Conservation (phyloP, 2,329 filamentous ascomycete species). For the Colletotrichum theobromicola region DNA sequence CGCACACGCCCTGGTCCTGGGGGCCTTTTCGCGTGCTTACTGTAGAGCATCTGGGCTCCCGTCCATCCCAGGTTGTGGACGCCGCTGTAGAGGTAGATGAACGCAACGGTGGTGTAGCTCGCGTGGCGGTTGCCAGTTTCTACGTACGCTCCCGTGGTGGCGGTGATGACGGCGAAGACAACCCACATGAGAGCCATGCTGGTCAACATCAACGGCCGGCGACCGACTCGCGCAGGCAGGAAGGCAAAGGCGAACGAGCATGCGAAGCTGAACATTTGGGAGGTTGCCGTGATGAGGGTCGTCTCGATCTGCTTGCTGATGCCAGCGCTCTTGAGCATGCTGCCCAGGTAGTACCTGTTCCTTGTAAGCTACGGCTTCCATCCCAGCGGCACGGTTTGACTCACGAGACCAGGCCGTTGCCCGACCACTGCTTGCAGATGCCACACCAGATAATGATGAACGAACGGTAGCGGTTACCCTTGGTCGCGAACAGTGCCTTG, state of each 20-base stretch:
- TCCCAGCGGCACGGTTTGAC: background rate
- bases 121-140: constrained; percentile 11
- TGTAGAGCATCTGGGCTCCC: constrained; percentile 18
- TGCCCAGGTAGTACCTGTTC: background rate
- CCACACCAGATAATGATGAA: constrained; percentile 47
- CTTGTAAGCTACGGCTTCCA: background rate
- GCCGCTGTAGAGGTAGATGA: constrained; percentile 19
- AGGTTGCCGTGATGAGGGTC: constrained; percentile 19
- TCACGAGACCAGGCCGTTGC: constrained; percentile 8
- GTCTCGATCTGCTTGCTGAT: constrained; percentile 11
- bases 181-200: constrained; percentile 20
- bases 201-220: constrained; percentile 18
- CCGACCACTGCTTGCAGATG: constrained; percentile 45
- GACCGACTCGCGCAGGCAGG: constrained; percentile 13
- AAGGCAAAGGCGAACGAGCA: constrained; percentile 17
- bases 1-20: background rate
- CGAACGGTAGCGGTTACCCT: constrained; percentile 35
- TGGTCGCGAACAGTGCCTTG: constrained; percentile 29
- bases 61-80: constrained; percentile 21
- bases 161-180: constrained; percentile 13
- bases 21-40: background rate
- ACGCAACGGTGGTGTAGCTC: constrained; percentile 5
- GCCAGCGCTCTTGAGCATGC: constrained; percentile 17
- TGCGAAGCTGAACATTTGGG: constrained; percentile 19
- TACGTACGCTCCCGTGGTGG: constrained; percentile 13